These are phyloP conservation scores for Tubosaeta brunneosetosa DNA, from an alignment of 768 basidiomycete species.

Conservation along the genomic window DNA sequence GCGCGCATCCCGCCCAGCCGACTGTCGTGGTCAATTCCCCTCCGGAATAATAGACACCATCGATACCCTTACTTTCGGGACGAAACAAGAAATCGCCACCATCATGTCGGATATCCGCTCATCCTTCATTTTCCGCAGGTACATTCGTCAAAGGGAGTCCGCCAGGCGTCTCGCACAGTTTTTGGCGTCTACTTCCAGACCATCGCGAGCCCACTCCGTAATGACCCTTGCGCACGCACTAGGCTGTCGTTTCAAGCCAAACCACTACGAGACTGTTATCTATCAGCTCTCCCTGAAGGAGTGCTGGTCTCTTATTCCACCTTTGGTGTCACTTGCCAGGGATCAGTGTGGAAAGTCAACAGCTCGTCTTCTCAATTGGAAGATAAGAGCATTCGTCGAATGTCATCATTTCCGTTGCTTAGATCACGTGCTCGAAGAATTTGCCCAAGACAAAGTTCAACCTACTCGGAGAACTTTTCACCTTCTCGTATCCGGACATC, in stretches of 20 bases:
- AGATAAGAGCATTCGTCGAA: slow-evolving; percentile 56
- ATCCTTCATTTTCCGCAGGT: slow-evolving; percentile 20
- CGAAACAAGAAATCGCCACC: slow-evolving; percentile 8
- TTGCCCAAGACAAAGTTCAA: slow-evolving; percentile 38
- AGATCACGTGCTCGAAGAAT: slow-evolving; percentile 45
- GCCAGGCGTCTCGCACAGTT: slow-evolving; percentile 31
- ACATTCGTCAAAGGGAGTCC: slow-evolving; percentile 32
- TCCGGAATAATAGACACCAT: slow-evolving; percentile 22
- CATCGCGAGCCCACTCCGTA: slow-evolving; percentile 40
- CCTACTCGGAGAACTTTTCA: slow-evolving; percentile 67
- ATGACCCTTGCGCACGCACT: slow-evolving; percentile 46
- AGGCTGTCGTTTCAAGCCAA: slow-evolving; percentile 47
- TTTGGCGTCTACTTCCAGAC: slow-evolving; percentile 31
- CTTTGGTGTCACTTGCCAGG: slow-evolving; percentile 45
- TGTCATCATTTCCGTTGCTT: slow-evolving; percentile 45
- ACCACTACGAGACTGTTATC: slow-evolving; percentile 55
- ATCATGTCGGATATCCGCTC: slow-evolving; percentile 16
- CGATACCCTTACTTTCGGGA: slow-evolving; percentile 21
- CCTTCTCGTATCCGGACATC: slow-evolving; percentile 58
- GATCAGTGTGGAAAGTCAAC: slow-evolving; percentile 47
- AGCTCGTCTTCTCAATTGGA: slow-evolving; percentile 65
- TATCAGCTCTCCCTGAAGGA: slow-evolving; percentile 43
- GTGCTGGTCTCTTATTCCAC: slow-evolving; percentile 49
- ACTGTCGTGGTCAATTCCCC: slow-evolving; percentile 17
- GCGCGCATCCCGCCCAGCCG: not conserved